phyloP scores from a whole-genome alignment of 257 asterid genomes.

The Cordia subcordata region DNA sequence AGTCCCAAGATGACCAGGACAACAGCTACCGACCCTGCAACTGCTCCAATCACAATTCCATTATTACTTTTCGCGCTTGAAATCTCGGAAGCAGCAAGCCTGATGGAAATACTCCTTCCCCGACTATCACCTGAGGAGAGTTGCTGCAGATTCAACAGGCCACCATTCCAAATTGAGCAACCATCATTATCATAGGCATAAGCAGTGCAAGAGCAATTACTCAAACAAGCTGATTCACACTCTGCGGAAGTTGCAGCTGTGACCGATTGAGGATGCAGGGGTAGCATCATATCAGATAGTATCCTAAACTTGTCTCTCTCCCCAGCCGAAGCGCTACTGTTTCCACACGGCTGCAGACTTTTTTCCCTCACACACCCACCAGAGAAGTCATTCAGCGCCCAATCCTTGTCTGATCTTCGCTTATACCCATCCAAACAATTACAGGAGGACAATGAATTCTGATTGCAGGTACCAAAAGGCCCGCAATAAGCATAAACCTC shows the following conservation, averaged over 20 bases:
- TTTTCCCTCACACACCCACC: slow-evolving; percentile 36
- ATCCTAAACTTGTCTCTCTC: slow-evolving; percentile 23
- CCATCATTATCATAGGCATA: slow-evolving; percentile 22
- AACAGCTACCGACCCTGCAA: slow-evolving; percentile 26
- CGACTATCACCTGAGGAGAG: slow-evolving; percentile 18
- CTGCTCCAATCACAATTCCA: slow-evolving; percentile 26
- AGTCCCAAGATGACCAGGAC: slow-evolving; percentile 17
- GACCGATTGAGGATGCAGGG: slow-evolving; percentile 9
- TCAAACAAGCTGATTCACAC: slow-evolving; percentile 37
- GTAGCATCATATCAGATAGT: slow-evolving; percentile 16
- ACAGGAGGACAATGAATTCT: slow-evolving; percentile 27
- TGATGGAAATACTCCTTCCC: slow-evolving; percentile 22
- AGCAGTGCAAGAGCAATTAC: slow-evolving; percentile 43
- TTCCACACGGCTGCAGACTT: slow-evolving; percentile 19
- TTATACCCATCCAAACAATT: slow-evolving; percentile 34
- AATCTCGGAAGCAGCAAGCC: slow-evolving; percentile 31
- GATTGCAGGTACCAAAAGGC: slow-evolving; percentile 33
- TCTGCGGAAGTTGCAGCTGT: slow-evolving; percentile 19
- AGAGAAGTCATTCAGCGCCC: slow-evolving; percentile 37
- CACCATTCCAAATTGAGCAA: slow-evolving; percentile 15
- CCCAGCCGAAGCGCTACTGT: slow-evolving; percentile 1
- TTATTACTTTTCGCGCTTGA: slow-evolving; percentile 15
- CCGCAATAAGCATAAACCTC: slow-evolving; percentile 48
- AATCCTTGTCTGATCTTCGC: slow-evolving; percentile 14
- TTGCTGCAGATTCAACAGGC: slow-evolving; percentile 17